Evolutionary conservation across 805 yeast genomes (phyloP).

Genomic region (Candida takata): DNA sequence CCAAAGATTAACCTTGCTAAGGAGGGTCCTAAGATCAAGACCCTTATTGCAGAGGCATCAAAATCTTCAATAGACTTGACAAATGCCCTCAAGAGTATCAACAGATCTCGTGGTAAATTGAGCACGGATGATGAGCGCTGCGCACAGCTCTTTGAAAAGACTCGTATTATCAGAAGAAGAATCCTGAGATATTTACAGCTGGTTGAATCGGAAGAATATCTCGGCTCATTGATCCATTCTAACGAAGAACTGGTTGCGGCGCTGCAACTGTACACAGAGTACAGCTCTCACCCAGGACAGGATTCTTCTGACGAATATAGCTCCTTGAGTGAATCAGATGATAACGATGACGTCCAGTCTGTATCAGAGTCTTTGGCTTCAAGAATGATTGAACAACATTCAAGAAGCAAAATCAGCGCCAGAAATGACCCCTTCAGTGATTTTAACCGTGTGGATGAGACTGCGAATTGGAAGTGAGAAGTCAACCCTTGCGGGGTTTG

Average conservation of each 20-base stretch:
- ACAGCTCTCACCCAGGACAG: conserved; percentile 33
- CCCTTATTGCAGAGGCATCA: conserved; percentile 66
- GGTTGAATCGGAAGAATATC: conserved; percentile 75
- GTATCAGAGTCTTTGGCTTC: conserved; percentile 24
- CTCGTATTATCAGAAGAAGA: conserved; percentile 68
- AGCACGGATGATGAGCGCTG: conserved; percentile 61
- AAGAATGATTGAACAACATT: conserved; percentile 23
- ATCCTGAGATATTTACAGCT: conserved; percentile 77
- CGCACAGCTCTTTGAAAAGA: conserved; percentile 62
- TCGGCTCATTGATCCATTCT: conserved; percentile 84
- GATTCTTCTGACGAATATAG: conserved; percentile 30
- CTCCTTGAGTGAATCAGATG: conserved; percentile 24
- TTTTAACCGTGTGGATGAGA: conserved; percentile 28
- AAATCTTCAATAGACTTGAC: conserved; percentile 63
- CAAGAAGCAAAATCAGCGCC: conserved; percentile 16
- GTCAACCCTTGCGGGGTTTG: too few species aligned
- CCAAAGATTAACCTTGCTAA: conserved; percentile 62
- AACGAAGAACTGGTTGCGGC: conserved; percentile 84
- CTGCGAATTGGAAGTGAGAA: conserved; percentile 20
- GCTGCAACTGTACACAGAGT: conserved; percentile 58
- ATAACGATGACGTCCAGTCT: conserved; percentile 31
- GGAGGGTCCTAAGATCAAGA: conserved; percentile 67
- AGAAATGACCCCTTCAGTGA: conserved; percentile 50
- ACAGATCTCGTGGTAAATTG: conserved; percentile 37
- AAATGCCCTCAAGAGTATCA: conserved; percentile 44